Percentiles rank a stretch among this genome's conserved stretches.
phyloP scores from a whole-genome alignment of 2,329 filamentous ascomycete species.

The Phyllosticta citribraziliensis region DNA sequence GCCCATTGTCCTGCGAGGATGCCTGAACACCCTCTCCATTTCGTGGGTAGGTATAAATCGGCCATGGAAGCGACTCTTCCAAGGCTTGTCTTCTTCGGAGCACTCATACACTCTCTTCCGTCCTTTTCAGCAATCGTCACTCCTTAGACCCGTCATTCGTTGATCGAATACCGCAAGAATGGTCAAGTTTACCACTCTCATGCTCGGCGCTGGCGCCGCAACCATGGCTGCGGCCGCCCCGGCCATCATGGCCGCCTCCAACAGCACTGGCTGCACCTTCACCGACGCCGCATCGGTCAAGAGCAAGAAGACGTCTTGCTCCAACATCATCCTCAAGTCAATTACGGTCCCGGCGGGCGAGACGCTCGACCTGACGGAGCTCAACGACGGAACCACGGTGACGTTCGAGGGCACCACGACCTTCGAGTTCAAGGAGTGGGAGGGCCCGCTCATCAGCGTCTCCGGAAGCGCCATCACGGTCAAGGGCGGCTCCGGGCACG shows the following conservation, averaged over 20 bases:
- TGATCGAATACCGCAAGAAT: slow-evolving; percentile 8
- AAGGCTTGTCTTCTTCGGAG: not conserved
- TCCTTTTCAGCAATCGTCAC: not conserved
- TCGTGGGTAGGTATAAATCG: not conserved
- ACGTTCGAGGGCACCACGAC: slow-evolving; percentile 15
- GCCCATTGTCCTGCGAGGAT: not conserved
- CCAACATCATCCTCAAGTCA: slow-evolving; percentile 9
- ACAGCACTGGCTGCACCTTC: slow-evolving; percentile 10
- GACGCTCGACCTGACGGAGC: slow-evolving; percentile 48
- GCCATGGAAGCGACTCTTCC: not conserved
- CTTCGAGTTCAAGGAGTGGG: slow-evolving; percentile 31
- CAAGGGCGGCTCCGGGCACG: slow-evolving; percentile 25
- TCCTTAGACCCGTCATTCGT: slow-evolving; percentile 7
- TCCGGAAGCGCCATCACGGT: slow-evolving; percentile 33
- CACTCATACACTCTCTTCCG: slow-evolving; percentile 4
- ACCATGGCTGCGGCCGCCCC: slow-evolving; percentile 5
- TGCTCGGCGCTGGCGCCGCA: slow-evolving; percentile 10
- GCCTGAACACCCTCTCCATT: not conserved
- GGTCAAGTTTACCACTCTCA: slow-evolving; percentile 7
- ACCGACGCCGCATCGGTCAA: slow-evolving; percentile 12
- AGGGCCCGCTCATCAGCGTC: slow-evolving; percentile 30
- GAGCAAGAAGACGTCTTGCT: slow-evolving; percentile 9
- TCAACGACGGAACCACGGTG: slow-evolving; percentile 32
- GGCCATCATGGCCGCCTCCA: not conserved
- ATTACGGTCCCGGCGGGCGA: slow-evolving; percentile 10